A percentile compares a stretch with the other conserved stretches of the same genome.
Conservation (phyloP, 23 red algal genomes). For the Pyropia haitanensis region DNA sequence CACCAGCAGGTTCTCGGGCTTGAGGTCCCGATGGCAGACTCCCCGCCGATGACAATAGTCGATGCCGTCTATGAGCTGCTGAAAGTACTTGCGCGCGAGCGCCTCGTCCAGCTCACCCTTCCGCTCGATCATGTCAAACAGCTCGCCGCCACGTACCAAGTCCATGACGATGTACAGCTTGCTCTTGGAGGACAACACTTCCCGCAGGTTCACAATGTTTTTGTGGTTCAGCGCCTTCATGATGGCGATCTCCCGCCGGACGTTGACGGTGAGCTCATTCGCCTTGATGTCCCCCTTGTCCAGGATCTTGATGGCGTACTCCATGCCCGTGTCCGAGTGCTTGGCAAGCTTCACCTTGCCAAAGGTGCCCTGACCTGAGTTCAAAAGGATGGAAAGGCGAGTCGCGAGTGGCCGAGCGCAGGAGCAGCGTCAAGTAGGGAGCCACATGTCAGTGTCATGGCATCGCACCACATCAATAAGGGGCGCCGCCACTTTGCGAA, state of each 20-base stretch:
- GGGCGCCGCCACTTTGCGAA: no score
- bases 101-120: conserved; percentile 15
- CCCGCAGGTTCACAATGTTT: conserved; percentile 24
- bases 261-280: conserved; percentile 15
- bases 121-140: conserved; percentile 30
- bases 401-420: no score
- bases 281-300: conserved; percentile 30
- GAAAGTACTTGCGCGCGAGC: conserved; percentile 14
- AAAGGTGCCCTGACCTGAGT: conserved; percentile 17
- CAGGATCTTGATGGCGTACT: conserved; percentile 29
- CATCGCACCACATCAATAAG: no score
- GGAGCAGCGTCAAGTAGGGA: no score
- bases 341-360: conserved; percentile 42
- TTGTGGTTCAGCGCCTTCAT: conserved; percentile 21
- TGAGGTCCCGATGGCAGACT: conserved; percentile 41
- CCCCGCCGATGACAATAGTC: conserved; percentile 23
- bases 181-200: conserved; percentile 17
- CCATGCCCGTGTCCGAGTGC: conserved; percentile 19
- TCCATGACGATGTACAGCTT: conserved; percentile 44
- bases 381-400: background rate
- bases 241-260: conserved; percentile 22
- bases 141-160: conserved; percentile 31
- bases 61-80: conserved; percentile 37
- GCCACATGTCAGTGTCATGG: no score
- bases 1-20: conserved; percentile 36